phyloP scores from a whole-genome alignment of 108 stramenopile species.

The Cyclostephanos tholiformis region DNA sequence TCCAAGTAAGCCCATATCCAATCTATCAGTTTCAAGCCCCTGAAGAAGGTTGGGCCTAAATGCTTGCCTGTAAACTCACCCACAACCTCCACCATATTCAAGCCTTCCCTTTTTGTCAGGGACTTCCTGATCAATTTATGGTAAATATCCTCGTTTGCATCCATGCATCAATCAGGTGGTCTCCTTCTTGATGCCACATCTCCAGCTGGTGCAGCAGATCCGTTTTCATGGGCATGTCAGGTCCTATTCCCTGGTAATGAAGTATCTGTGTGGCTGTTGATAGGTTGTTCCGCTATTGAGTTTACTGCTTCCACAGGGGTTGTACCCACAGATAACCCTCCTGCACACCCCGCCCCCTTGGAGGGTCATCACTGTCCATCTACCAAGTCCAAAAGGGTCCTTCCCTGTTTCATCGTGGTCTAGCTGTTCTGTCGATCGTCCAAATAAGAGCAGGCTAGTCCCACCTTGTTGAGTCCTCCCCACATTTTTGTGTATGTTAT shows the following conservation, averaged over 20 bases:
- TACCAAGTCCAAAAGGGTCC: too few relatives aligned
- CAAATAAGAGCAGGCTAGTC: not conserved
- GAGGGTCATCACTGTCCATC: too few relatives aligned
- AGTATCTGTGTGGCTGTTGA: too few relatives aligned
- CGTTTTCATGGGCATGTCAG: not conserved
- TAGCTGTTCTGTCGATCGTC: not conserved
- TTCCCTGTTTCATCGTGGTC: too few relatives aligned
- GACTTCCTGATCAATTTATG: not conserved
- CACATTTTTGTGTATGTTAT: too few relatives aligned
- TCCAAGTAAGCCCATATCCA: not conserved
- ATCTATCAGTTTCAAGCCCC: constrained; percentile 1
- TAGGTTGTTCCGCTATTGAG: too few relatives aligned
- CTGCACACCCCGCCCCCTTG: not conserved
- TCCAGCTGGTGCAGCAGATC: not conserved
- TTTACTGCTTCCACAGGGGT: not conserved
- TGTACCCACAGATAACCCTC: not conserved
- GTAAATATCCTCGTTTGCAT: too few relatives aligned
- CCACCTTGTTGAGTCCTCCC: too few relatives aligned
- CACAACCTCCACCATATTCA: constrained; percentile 7
- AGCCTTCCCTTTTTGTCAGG: not conserved
- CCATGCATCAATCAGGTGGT: constrained; percentile 2
- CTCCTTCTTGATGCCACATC: not conserved
- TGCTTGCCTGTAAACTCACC: constrained; percentile 1
- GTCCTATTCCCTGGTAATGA: too few relatives aligned
- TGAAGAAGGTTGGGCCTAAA: constrained; percentile 10